phyloP scores from a whole-genome alignment of 1,139 yeast species.

The Sugiyamaella neomexicana region DNA sequence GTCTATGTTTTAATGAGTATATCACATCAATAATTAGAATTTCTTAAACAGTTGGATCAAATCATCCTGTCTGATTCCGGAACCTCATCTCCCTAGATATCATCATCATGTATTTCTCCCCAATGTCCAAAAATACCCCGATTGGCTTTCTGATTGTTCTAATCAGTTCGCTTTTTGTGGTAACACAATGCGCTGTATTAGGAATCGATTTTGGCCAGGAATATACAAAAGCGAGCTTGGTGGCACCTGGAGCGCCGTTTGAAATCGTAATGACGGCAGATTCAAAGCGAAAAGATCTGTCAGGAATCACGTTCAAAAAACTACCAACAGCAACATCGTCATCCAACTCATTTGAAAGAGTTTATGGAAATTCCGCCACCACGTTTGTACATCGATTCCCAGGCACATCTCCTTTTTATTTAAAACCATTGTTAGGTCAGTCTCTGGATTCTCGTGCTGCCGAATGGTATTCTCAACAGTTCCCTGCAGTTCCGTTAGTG shows the following conservation, averaged over 20 bases:
- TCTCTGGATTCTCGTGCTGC: conserved; percentile 49
- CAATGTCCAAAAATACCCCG: background rate
- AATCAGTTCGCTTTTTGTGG: background rate
- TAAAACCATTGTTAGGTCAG: conserved; percentile 72
- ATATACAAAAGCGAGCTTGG: conserved; percentile 79
- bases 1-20: too few species aligned
- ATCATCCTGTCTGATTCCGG: too few species aligned
- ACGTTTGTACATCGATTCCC: conserved; percentile 76
- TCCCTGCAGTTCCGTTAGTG: conserved; percentile 61
- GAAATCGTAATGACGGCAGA: conserved; percentile 88
- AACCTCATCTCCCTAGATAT: too few species aligned
- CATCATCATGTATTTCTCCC: conserved; percentile 1
- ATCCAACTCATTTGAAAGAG: conserved; percentile 56
- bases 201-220: conserved; percentile 93
- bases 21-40: too few species aligned
- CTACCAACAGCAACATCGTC: too few species aligned
- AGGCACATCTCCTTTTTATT: conserved; percentile 60
- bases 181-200: conserved; percentile 53
- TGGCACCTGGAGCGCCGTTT: conserved; percentile 88
- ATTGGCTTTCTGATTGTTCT: conserved; percentile 2
- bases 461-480: conserved; percentile 49
- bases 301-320: conserved; percentile 68
- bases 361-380: conserved; percentile 76
- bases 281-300: conserved; percentile 83
- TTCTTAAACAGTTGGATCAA: background rate